Evolutionary conservation across 345 rosid species (phyloP), one percentile per base, ranked within the genome.

Genomic region (Rubroshorea leprosula): DNA sequence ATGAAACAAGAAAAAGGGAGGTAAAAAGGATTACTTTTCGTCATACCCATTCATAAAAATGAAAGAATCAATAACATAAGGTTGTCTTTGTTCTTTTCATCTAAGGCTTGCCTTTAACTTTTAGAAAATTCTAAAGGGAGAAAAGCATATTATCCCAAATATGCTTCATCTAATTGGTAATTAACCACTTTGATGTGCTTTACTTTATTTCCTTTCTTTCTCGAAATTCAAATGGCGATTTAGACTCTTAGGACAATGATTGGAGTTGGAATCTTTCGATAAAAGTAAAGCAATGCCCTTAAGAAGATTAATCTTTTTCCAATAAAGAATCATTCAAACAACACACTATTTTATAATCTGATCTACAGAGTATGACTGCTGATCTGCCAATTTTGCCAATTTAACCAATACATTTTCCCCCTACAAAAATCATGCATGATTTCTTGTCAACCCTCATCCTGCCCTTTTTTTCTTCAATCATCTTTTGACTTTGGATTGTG

Each of bases 351-450:
- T 17, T 0, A 11, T 49, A 49, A 17, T 44, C 18, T 19, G 20
- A 29, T 51, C 6, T 46, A 55, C 39, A 44, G 49, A 49, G 54
- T 38, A 48, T 50, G 64, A 57, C 29, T 20, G 41, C 5, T 35
- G 41, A 35, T 35, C 41, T 35, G 11, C 41, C 51, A 23, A 56
- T 50, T 21, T 18, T 56, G 45, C 48, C 57, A 65, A 16, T 50
- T 60, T 59, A 50, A 35, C 8, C 60, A 62, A 38, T 44, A 55
- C 55, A 69, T 58, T 17, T 39, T n/a, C 22, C 21, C 23, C 19
- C 59, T 53, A 62, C 71, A 71, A 71, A 64, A 66, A 60, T 56
- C 23, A 65, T 44, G 39, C 21, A 48, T 46, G 54, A 35, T 61
- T 71, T 46, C 54, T 54, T 50, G 23, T 29, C 20, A 54, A 23